Conservation (phyloP, 371 early-diverging fungal genomes). For the Thermomucor indicae-seudaticae region DNA sequence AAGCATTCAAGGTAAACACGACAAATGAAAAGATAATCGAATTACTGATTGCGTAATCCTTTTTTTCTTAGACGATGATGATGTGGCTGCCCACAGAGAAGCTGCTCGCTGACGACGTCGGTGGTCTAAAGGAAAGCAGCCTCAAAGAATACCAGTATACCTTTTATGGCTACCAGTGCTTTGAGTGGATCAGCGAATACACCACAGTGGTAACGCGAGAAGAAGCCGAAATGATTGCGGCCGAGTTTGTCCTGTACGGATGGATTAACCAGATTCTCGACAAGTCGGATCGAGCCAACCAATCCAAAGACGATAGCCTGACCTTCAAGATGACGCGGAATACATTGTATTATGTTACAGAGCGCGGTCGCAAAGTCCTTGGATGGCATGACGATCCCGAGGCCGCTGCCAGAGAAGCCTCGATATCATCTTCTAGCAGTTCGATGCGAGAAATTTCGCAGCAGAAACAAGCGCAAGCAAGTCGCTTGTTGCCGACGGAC, state of each 20-base stretch:
- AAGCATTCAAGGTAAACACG: constrained; percentile 33
- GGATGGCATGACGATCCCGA: constrained; percentile 54
- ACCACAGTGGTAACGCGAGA: constrained; percentile 52
- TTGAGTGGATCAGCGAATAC: constrained; percentile 62
- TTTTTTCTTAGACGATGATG: constrained; percentile 39
- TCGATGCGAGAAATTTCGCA: too few relatives aligned
- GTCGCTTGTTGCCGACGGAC: constrained; percentile 11
- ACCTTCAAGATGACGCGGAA: constrained; percentile 39
- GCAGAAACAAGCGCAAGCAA: constrained; percentile 3
- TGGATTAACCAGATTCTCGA: constrained; percentile 54
- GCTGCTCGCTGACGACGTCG: constrained; percentile 39
- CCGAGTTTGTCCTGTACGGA: constrained; percentile 47
- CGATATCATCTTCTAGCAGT: too few relatives aligned
- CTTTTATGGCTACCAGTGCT: constrained; percentile 37
- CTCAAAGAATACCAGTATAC: constrained; percentile 19
- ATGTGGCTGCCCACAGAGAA: constrained; percentile 35
- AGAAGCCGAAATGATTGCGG: constrained; percentile 54
- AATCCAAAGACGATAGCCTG: constrained; percentile 13
- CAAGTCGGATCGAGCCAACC: constrained; percentile 27
- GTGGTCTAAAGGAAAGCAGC: constrained; percentile 21
- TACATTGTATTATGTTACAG: constrained; percentile 55
- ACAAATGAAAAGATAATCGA: neutral
- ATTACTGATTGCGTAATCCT: neutral
- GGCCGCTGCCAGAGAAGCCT: too few relatives aligned
- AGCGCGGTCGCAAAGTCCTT: constrained; percentile 44